Conservation (phyloP, 371 early-diverging fungal genomes). For the Zancudomyces culisetae region DNA sequence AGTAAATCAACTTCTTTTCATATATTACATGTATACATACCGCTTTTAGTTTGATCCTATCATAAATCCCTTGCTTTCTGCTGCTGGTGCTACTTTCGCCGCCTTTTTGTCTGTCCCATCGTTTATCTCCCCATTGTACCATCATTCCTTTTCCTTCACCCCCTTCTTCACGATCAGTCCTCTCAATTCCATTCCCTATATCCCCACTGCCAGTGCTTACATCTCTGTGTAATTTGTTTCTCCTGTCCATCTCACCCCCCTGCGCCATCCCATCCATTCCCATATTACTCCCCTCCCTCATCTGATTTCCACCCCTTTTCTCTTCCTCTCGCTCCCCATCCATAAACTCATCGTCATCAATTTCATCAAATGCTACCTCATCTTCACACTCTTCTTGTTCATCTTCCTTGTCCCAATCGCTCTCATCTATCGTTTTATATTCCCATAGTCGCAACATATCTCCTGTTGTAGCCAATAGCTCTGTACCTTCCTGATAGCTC, state of each 20-base stretch:
- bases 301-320: too few relatives aligned
- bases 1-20: neutral
- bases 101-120: neutral
- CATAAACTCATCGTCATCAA: neutral
- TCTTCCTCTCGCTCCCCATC: too few relatives aligned
- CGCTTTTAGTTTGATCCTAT: too few relatives aligned
- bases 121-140: too few relatives aligned
- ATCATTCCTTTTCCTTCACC: neutral
- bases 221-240: too few relatives aligned
- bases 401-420: slow-evolving; percentile 14
- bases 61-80: neutral
- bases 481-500: slow-evolving; percentile 31
- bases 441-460: slow-evolving; percentile 81
- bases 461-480: slow-evolving; percentile 71
- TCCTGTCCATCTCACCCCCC: too few relatives aligned
- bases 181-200: neutral
- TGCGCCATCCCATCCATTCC: too few relatives aligned
- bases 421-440: slow-evolving; percentile 15
- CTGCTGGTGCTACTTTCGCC: neutral
- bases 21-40: neutral
- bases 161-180: neutral
- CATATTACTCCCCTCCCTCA: too few relatives aligned
- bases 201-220: neutral
- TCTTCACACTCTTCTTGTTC: slow-evolving; percentile 3
- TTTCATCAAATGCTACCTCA: neutral